Percentiles rank a stretch among this genome's conserved stretches.
Conservation (phyloP, 176 grass and related monocot species). For the Carex scoparia region DNA sequence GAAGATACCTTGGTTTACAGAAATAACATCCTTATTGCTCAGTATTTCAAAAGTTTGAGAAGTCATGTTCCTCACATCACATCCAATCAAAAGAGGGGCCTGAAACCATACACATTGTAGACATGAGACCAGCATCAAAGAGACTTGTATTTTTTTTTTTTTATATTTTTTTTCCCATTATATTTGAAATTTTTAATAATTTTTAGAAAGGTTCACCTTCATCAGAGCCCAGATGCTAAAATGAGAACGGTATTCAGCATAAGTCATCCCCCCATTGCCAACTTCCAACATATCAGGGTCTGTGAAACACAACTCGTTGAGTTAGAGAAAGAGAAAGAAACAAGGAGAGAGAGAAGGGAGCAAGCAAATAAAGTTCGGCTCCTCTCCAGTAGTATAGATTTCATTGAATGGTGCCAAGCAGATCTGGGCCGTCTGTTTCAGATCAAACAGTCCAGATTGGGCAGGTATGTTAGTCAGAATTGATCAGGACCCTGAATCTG, state of each 20-base stretch:
- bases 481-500: background rate
- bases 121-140: background rate
- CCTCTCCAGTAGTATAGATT: background rate
- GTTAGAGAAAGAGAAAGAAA: background rate
- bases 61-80: constrained; percentile 96
- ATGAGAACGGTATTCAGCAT: constrained; percentile 78
- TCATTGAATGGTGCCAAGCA: background rate
- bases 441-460: background rate
- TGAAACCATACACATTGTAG: constrained; percentile 30
- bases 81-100: constrained; percentile 96
- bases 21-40: constrained; percentile 84
- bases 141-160: background rate
- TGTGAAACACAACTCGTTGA: constrained; percentile 7
- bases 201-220: constrained; percentile 45
- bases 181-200: background rate
- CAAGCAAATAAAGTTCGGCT: background rate
- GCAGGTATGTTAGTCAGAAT: background rate
- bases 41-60: constrained; percentile 72
- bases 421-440: background rate
- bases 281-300: constrained; percentile 97
- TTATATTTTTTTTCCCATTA: background rate
- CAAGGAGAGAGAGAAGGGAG: background rate
- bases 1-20: constrained; percentile 83
- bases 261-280: constrained; percentile 81
- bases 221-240: constrained; percentile 98